These are phyloP conservation scores for Solidago caesia DNA, from an alignment of 129 eudicot genomes.

Conservation along the genomic window DNA sequence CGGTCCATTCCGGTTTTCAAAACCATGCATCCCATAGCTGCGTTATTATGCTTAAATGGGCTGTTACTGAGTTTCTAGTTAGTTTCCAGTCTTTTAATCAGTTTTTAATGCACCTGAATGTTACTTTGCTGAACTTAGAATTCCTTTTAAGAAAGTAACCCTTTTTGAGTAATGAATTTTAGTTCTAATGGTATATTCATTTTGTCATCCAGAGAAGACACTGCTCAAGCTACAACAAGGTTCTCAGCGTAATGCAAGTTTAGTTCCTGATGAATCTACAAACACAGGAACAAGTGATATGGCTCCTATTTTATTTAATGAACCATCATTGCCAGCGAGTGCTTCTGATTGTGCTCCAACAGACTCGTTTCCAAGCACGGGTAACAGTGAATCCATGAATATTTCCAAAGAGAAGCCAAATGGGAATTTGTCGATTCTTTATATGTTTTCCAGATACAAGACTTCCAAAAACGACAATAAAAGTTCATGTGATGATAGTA, in stretches of 20 bases:
- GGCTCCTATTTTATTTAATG: constrained; percentile 27
- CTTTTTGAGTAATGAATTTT: background rate
- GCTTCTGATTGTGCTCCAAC: constrained; percentile 33
- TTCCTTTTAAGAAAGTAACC: background rate
- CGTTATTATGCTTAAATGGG: no score
- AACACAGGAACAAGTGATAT: constrained; percentile 17
- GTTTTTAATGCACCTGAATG: no score
- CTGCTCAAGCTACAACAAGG: constrained; percentile 78
- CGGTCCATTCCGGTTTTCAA: no score
- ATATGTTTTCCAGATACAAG: constrained; percentile 61
- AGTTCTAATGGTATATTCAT: background rate
- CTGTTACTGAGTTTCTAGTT: background rate
- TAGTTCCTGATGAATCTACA: constrained; percentile 22
- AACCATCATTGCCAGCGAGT: constrained; percentile 19
- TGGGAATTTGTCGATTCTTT: constrained; percentile 43
- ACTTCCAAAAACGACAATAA: constrained; percentile 25
- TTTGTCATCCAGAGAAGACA: constrained; percentile 55
- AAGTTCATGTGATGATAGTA: constrained; percentile 27
- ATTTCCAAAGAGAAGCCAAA: constrained; percentile 30
- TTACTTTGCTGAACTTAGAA: background rate
- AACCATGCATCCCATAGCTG: no score
- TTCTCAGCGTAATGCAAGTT: constrained; percentile 43
- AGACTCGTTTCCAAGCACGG: constrained; percentile 6
- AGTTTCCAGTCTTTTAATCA: background rate
- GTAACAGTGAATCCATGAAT: constrained; percentile 27